phyloP scores from a whole-genome alignment of 371 early-diverging fungal species.

The Zopfochytrium polystomum region DNA sequence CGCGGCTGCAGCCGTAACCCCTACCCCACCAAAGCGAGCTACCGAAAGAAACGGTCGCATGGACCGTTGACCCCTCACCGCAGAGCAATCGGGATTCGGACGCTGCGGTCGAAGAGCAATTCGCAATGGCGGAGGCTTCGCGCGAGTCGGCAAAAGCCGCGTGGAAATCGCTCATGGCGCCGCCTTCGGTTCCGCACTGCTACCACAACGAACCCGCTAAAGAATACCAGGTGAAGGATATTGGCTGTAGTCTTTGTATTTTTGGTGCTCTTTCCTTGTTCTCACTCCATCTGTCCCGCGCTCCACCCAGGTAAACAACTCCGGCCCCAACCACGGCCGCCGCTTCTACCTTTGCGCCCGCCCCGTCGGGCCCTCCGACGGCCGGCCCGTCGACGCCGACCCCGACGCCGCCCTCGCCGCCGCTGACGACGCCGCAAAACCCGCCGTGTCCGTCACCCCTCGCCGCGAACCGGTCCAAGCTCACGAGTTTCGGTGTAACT shows the following conservation, averaged over 20 bases:
- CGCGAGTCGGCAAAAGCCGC: constrained; percentile 12
- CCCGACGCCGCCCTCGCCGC: constrained; percentile 26
- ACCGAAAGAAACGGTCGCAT: neutral
- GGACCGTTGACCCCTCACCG: neutral
- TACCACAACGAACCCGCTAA: constrained; percentile 66
- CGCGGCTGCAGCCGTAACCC: too few relatives aligned
- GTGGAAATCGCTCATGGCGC: constrained; percentile 62
- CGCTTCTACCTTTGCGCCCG: constrained; percentile 68
- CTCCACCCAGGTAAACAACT: constrained; percentile 51
- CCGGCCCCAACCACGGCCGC: constrained; percentile 70
- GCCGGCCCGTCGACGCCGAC: neutral
- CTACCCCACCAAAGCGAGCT: too few relatives aligned
- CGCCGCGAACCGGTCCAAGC: too few relatives aligned
- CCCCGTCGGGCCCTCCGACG: constrained; percentile 45
- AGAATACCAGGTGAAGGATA: constrained; percentile 52
- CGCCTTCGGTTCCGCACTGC: constrained; percentile 57
- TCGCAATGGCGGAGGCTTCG: neutral
- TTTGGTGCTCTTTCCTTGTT: neutral
- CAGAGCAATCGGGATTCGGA: neutral
- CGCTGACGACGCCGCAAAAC: constrained; percentile 27
- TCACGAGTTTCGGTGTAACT: constrained; percentile 58
- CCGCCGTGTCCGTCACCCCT: too few relatives aligned
- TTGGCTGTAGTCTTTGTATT: too few relatives aligned
- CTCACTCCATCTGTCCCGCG: too few relatives aligned
- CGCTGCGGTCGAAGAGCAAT: neutral